phyloP scores from a whole-genome alignment of 1,284 basidiomycete species.

The Trichosporon asahii region DNA sequence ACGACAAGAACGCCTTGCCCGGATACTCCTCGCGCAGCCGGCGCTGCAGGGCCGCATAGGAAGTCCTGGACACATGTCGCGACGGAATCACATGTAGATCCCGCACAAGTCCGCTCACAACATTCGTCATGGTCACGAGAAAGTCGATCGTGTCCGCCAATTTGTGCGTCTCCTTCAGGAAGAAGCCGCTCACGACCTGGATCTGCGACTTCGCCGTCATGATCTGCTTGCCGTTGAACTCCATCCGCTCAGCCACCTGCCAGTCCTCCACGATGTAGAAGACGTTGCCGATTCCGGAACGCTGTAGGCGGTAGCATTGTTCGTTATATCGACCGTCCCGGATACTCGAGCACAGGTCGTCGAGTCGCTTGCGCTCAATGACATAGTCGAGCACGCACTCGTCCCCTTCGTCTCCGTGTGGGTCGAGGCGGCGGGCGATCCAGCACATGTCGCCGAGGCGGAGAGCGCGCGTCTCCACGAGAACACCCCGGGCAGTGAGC shows the following conservation, averaged over 20 bases:
- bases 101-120: slow-evolving; percentile 47
- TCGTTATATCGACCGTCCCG: slow-evolving; percentile 58
- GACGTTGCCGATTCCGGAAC: slow-evolving; percentile 55
- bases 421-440: slow-evolving; percentile 54
- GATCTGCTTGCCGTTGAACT: slow-evolving; percentile 43
- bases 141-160: slow-evolving; percentile 57
- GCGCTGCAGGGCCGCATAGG: slow-evolving; percentile 38
- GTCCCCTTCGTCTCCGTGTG: slow-evolving; percentile 43
- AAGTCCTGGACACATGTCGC: slow-evolving; percentile 38
- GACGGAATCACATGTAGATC: slow-evolving; percentile 55
- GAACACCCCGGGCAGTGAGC: slow-evolving; percentile 48
- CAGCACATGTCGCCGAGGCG: slow-evolving; percentile 59
- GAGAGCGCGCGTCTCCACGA: slow-evolving; percentile 55
- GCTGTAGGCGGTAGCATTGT: slow-evolving; percentile 57
- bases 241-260: slow-evolving; percentile 48
- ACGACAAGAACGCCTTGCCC: slow-evolving; percentile 48
- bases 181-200: slow-evolving; percentile 58
- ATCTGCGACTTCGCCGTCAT: slow-evolving; percentile 55
- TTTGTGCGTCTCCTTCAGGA: slow-evolving; percentile 56
- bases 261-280: slow-evolving; percentile 60
- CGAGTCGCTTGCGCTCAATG: slow-evolving; percentile 58
- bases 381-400: slow-evolving; percentile 59
- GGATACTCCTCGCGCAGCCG: slow-evolving; percentile 48
- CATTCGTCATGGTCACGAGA: slow-evolving; percentile 54
- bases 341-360: slow-evolving; percentile 57